Evolutionary conservation across 495 filamentous ascomycete genomes (phyloP).

Genomic region (Aspergillus affinis): DNA sequence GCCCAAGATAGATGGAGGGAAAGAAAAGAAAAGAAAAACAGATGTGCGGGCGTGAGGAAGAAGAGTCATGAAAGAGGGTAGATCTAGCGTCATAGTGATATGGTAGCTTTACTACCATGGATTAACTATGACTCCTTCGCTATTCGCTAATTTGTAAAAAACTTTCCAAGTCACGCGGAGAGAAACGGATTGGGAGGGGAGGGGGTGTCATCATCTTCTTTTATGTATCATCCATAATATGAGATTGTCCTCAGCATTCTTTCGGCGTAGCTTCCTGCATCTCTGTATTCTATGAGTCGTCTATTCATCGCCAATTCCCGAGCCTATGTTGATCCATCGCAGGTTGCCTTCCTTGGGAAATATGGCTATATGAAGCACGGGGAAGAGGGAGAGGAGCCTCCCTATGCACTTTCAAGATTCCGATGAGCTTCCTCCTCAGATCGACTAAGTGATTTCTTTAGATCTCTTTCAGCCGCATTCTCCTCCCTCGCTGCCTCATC

Average conservation of each 20-base stretch:
- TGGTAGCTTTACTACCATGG: too few relatives aligned
- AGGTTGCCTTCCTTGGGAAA: not conserved
- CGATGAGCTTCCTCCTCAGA: constrained; percentile 26
- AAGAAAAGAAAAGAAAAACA: too few relatives aligned
- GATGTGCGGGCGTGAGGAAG: too few relatives aligned
- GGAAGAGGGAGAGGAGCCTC: not conserved
- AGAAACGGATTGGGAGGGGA: too few relatives aligned
- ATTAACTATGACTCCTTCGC: too few relatives aligned
- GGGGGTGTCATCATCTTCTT: too few relatives aligned
- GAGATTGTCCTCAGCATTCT: not conserved
- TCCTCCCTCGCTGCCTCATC: constrained; percentile 33
- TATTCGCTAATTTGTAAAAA: too few relatives aligned
- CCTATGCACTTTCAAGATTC: constrained; percentile 10
- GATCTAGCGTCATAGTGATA: too few relatives aligned
- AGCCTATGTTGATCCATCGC: not conserved
- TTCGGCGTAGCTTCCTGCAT: not conserved
- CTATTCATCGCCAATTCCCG: not conserved
- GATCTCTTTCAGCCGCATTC: constrained; percentile 37
- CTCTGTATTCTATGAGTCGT: not conserved
- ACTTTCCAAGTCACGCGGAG: too few relatives aligned
- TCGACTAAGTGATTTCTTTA: constrained; percentile 30
- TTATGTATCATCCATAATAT: too few relatives aligned
- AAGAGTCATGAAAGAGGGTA: too few relatives aligned
- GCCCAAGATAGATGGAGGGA: too few relatives aligned
- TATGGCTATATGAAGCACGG: not conserved